A percentile compares a stretch with the other conserved stretches of the same genome.
These are phyloP conservation scores for Globisporangium canariense DNA, from an alignment of 352 stramenopile species.

Conservation along the genomic window DNA sequence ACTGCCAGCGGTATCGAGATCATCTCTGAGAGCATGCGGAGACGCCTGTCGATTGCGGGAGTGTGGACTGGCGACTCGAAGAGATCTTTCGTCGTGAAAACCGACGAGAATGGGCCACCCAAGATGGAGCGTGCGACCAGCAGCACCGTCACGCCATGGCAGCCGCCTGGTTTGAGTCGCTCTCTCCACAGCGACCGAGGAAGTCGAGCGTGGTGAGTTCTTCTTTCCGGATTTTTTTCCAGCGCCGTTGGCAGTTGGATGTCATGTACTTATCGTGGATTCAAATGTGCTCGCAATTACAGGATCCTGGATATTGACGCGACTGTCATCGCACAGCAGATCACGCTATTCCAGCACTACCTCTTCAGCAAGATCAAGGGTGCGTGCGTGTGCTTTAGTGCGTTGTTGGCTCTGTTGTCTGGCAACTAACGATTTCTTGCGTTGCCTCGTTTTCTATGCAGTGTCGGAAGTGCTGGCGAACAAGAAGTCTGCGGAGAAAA, in stretches of 20 bases:
- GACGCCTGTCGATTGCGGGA: slow-evolving; percentile 67
- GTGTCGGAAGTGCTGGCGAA: slow-evolving; percentile 76
- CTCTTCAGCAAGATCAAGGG: slow-evolving; percentile 87
- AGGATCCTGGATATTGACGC: slow-evolving; percentile 79
- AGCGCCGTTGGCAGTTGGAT: background rate
- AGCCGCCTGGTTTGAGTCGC: slow-evolving; percentile 42
- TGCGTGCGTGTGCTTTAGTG: slow-evolving; percentile 14
- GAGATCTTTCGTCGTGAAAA: slow-evolving; percentile 62
- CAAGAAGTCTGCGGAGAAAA: slow-evolving; percentile 75
- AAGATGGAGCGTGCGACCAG: slow-evolving; percentile 27
- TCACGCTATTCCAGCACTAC: slow-evolving; percentile 85
- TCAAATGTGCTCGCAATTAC: background rate
- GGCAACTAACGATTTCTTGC: background rate
- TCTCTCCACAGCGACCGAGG: slow-evolving; percentile 25
- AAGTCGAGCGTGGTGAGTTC: slow-evolving; percentile 55
- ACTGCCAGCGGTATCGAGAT: slow-evolving; percentile 70
- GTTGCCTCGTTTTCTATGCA: slow-evolving; percentile 17
- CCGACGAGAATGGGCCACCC: slow-evolving; percentile 30
- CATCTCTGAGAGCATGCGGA: slow-evolving; percentile 70
- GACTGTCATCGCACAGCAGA: slow-evolving; percentile 77
- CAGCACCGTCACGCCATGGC: slow-evolving; percentile 46
- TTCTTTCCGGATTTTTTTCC: background rate
- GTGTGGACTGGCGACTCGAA: slow-evolving; percentile 63
- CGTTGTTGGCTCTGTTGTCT: background rate
- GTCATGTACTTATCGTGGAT: background rate